Evolutionary conservation across 352 stramenopile species (phyloP).

Genomic region (Phytophthora boehmeriae): DNA sequence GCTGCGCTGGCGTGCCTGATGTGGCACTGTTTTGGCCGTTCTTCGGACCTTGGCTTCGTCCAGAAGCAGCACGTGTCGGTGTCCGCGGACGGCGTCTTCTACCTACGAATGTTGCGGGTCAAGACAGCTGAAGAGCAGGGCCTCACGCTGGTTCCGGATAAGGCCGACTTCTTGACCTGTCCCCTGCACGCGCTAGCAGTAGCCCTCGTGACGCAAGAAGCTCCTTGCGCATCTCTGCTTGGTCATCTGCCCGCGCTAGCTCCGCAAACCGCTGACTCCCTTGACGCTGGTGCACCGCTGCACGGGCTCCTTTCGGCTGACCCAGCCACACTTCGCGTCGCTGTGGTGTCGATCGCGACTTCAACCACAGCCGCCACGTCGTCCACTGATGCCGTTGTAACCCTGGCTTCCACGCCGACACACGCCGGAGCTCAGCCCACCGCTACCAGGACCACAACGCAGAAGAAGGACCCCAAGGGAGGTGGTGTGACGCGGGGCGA

Average conservation of each 20-base stretch:
- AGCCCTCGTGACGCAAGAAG: slow-evolving; percentile 17
- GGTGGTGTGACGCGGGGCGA: slow-evolving; percentile 1
- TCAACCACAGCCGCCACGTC: too few species aligned
- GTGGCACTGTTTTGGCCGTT: slow-evolving; percentile 33
- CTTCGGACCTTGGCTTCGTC: slow-evolving; percentile 27
- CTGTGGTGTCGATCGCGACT: neutral
- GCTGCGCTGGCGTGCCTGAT: slow-evolving; percentile 27
- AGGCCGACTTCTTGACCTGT: slow-evolving; percentile 19
- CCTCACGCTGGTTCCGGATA: slow-evolving; percentile 29
- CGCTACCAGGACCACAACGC: too few species aligned
- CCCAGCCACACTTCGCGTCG: neutral
- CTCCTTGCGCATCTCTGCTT: slow-evolving; percentile 5
- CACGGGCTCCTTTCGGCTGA: too few species aligned
- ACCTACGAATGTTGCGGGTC: slow-evolving; percentile 27
- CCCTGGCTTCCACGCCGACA: too few species aligned
- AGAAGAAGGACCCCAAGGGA: neutral
- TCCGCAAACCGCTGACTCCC: too few species aligned
- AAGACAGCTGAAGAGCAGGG: slow-evolving; percentile 40
- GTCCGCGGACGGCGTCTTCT: slow-evolving; percentile 23
- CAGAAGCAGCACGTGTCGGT: slow-evolving; percentile 16
- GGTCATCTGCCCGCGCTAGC: slow-evolving; percentile 10
- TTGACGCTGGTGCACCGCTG: too few species aligned
- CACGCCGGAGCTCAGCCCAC: too few species aligned
- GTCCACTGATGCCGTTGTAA: too few species aligned
- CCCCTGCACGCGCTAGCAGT: slow-evolving; percentile 19